phyloP scores from a whole-genome alignment of 1,139 yeast genomes.

The Tardiomyces depauwii region DNA sequence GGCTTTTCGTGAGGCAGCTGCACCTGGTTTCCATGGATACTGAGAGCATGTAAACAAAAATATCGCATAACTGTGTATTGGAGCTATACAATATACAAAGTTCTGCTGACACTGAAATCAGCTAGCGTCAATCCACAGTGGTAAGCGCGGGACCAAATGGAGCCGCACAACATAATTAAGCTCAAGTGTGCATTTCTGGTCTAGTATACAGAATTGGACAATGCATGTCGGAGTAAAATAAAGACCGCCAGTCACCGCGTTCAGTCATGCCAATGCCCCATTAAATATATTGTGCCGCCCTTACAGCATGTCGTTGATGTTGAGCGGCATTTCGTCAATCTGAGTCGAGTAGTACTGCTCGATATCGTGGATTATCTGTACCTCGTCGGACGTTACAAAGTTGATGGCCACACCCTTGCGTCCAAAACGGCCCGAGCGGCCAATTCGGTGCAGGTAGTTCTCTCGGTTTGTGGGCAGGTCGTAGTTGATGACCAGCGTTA shows the following conservation, averaged over 20 bases:
- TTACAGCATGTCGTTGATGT: conserved; percentile 27
- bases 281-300: not conserved
- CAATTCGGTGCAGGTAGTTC: conserved; percentile 88
- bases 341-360: conserved; percentile 69
- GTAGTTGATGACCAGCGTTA: conserved; percentile 87
- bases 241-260: too few relatives aligned
- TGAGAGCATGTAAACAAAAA: not conserved
- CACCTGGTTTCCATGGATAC: not conserved
- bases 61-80: too few relatives aligned
- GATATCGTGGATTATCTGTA: conserved; percentile 47
- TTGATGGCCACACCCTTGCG: conserved; percentile 93
- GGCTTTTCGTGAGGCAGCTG: not conserved
- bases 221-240: too few relatives aligned
- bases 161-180: too few relatives aligned
- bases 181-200: too few relatives aligned
- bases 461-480: conserved; percentile 81
- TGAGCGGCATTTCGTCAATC: conserved; percentile 82
- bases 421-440: conserved; percentile 92
- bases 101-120: too few relatives aligned
- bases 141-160: too few relatives aligned
- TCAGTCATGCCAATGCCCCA: too few relatives aligned
- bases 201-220: too few relatives aligned
- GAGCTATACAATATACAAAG: too few relatives aligned
- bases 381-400: conserved; percentile 67
- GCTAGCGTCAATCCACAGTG: too few relatives aligned